phyloP scores from a whole-genome alignment of 495 filamentous ascomycete species.

The Penicillium atrosanguineum region DNA sequence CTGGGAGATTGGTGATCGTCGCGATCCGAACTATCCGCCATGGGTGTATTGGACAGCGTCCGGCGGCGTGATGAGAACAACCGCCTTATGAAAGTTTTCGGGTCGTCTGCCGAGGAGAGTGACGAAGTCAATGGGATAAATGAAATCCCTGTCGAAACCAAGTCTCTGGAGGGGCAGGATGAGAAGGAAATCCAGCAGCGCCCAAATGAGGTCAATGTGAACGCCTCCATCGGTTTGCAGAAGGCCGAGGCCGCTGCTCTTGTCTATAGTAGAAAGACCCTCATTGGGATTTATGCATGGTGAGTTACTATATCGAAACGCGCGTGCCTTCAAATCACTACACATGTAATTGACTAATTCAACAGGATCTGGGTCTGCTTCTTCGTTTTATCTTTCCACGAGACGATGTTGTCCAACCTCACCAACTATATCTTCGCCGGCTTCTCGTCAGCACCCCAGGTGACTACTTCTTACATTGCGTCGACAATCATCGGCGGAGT shows the following conservation, averaged over 20 bases:
- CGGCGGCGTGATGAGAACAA: conserved; percentile 4
- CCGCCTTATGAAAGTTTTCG: neutral
- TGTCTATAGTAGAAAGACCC: conserved; percentile 33
- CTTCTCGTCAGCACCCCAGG: conserved; percentile 36
- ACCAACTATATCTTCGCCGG: conserved; percentile 36
- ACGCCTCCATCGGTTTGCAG: conserved; percentile 33
- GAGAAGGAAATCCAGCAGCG: conserved; percentile 21
- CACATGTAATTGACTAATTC: too few species aligned
- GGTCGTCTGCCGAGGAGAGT: neutral
- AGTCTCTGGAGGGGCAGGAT: conserved; percentile 17
- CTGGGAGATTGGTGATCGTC: too few species aligned
- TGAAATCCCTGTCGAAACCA: neutral
- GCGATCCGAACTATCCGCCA: neutral
- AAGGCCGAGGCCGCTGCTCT: conserved; percentile 45
- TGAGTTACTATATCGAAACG: too few species aligned
- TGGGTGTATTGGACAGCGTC: conserved; percentile 1
- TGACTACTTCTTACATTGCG: conserved; percentile 35
- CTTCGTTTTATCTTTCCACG: conserved; percentile 42
- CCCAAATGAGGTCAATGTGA: conserved; percentile 22
- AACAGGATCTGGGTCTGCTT: conserved; percentile 44
- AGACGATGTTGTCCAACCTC: conserved; percentile 31
- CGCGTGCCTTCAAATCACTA: too few species aligned
- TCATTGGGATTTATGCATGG: conserved; percentile 38
- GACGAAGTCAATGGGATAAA: neutral
- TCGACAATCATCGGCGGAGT: conserved; percentile 60